phyloP scores from a whole-genome alignment of 352 stramenopile genomes.

The Phytophthora ramorum region DNA sequence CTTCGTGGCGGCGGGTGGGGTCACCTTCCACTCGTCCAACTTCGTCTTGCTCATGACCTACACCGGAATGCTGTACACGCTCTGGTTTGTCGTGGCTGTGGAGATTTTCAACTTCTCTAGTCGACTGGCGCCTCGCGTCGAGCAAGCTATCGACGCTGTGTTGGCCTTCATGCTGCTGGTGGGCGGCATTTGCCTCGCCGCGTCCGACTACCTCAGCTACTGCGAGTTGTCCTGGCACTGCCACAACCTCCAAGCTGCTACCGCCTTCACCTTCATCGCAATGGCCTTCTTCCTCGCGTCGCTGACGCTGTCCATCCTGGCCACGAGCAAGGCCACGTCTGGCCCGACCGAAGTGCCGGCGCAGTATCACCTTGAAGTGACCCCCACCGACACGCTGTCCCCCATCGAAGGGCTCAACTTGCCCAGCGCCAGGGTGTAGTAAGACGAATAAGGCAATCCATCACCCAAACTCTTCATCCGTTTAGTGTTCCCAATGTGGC shows the following conservation, averaged over 20 bases:
- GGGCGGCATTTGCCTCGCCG: conserved; percentile 56
- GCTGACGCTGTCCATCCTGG: conserved; percentile 45
- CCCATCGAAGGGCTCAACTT: conserved; percentile 36
- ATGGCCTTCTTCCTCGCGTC: conserved; percentile 53
- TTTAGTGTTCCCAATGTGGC: not conserved
- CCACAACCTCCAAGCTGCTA: conserved; percentile 59
- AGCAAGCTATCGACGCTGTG: conserved; percentile 43
- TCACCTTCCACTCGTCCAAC: conserved; percentile 46
- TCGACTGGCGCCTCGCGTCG: conserved; percentile 24
- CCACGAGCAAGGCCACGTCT: conserved; percentile 9
- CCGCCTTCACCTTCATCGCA: conserved; percentile 63
- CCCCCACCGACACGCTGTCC: conserved; percentile 41
- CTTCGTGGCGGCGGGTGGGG: conserved; percentile 44
- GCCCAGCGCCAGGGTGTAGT: conserved; percentile 34
- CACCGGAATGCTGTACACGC: conserved; percentile 65
- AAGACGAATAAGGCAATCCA: conserved; percentile 6
- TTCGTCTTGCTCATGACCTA: conserved; percentile 69
- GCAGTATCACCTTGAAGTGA: conserved; percentile 39
- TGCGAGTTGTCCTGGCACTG: conserved; percentile 49
- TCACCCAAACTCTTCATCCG: not conserved
- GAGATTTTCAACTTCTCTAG: conserved; percentile 44
- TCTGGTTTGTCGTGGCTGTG: conserved; percentile 52
- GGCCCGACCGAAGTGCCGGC: conserved; percentile 25
- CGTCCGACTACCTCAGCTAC: conserved; percentile 52
- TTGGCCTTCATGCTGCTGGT: conserved; percentile 59